Base-by-base conservation (phyloP, 805 yeast genomes). In the Grigorovia transvaalensis region DNA sequence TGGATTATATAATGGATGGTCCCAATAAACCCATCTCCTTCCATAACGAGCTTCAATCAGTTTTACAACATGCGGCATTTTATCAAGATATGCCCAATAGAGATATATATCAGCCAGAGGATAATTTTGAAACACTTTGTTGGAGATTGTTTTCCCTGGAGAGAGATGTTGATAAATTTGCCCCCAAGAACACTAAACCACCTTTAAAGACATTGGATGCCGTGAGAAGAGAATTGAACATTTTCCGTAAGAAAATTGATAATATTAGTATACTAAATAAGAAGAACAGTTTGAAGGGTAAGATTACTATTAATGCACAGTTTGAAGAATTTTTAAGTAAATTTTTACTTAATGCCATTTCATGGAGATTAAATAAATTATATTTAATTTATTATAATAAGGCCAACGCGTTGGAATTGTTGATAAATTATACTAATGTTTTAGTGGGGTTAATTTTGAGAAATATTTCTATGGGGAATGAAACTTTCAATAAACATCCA, bases 131-230 rank as follows among this genome's bases (percentile, higher is more conserved):
- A 49, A 53, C 60, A 1, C 48, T 64, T 1, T 55, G 53, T 40
- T 66, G 70, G 70, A 66, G 65, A 44, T 50, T 66, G 1, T 46
- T 59, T 1, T 65, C 69, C 1, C 47, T 66, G 9, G 69, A 66
- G n/a, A 61, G 69, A 47, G 69, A 66, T 50, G 27, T 65, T n/a
- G 62, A 63, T 30, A 58, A 54, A 19, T 61, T 59, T 45, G 41
- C 55, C 19, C 44, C 20, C 4, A 56, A 55, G 19, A 47, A 51
- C 2, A 49, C 55, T 12, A 66, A 59, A 46, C 68, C 69, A 2
- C 63, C 62, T 9, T 44, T 64, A 11, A 64, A 62, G 48, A 62
- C 68, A 5, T 48, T 66, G 23, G 67, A 66, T 23, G 61, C 65
- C 1, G 53, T 64, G 4, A 56, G 57, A 18, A 54, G 63, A 46